Base-by-base conservation (phyloP, 2,329 filamentous ascomycete genomes). In the Trichophyton mentagrophytes region DNA sequence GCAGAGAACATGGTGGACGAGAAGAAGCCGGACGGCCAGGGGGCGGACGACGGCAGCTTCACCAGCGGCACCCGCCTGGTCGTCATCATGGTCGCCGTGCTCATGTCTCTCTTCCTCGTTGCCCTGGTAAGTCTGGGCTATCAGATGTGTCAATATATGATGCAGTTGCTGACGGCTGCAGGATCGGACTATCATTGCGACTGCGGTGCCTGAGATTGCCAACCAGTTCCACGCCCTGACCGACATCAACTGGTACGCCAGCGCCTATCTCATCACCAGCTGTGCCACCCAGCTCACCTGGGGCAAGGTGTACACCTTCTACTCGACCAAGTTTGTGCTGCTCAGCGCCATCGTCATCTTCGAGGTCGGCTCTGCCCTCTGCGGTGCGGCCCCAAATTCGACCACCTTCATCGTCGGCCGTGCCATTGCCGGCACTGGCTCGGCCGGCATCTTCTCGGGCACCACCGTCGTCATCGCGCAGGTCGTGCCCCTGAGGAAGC, bases 301-400 rank as follows among this genome's bases (percentile, higher is more conserved):
- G 44, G 76, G 76, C 61, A 74, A 74, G 30, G 61, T 77, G n/a
- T 77, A 77, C 56, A 72, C 69, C 2, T 69, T 76, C 53, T 73
- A 73, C 63, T 69, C 70, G 6, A 69, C 73, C 3, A 74, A 77
- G 65, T 71, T 68, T 46, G 64, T 68, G 2, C 71, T 69, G 44
- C 58, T 72, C 6, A 22, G 59, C 40, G 65, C 64, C 13, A 65
- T 73, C 4, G 30, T 66, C 1, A 57, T 73, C 7, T 73, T 65
- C 68, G 71, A 62, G 38, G 38, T 64, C 11, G 63, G 63, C 33
- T 71, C 55, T 65, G 68, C 38, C 67, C 64, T 33, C 47, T 67
- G 22, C 25, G 71, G 44, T 11, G n/a, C 53, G 11, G 53, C 61
- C 1, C n/a, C 15, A 9, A 58, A 53, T 2, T 60, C 58, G 9